Evolutionary conservation across 106 monocot species (phyloP).

Genomic region (Dioscorea dumetorum): DNA sequence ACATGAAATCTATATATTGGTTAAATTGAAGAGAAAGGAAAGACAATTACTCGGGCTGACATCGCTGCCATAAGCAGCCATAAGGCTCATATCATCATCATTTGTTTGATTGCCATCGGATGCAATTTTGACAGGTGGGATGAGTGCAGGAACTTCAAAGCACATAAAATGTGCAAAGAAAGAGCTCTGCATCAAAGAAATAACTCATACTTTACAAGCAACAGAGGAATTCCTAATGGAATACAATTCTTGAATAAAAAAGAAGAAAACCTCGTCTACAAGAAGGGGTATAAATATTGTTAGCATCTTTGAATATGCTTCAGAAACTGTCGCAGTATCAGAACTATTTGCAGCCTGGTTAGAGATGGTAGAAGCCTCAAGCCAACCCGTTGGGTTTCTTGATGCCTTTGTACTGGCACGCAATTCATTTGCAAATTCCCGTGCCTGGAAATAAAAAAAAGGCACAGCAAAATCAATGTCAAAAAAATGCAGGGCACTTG

Average conservation of each 20-base stretch:
- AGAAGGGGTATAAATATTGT: slow-evolving; percentile 99
- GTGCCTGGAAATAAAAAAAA: slow-evolving; percentile 46
- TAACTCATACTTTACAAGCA: not conserved
- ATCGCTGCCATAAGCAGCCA: slow-evolving; percentile 93
- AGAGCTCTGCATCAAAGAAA: slow-evolving; percentile 60
- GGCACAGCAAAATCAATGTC: too few species aligned
- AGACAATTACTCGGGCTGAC: slow-evolving; percentile 38
- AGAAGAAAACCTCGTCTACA: slow-evolving; percentile 81
- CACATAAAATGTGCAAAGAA: slow-evolving; percentile 99
- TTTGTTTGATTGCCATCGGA: slow-evolving; percentile 30
- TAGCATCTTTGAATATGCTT: slow-evolving; percentile 99
- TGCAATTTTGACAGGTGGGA: slow-evolving; percentile 37
- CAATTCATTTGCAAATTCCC: slow-evolving; percentile 99
- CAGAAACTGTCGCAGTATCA: slow-evolving; percentile 90
- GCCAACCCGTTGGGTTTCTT: slow-evolving; percentile 91
- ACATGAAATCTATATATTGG: too few species aligned
- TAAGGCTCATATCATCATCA: slow-evolving; percentile 68
- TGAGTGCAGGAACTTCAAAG: slow-evolving; percentile 96
- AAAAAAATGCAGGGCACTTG: too few species aligned
- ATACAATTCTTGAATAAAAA: slow-evolving; percentile 4
- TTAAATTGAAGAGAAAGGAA: slow-evolving; percentile 1
- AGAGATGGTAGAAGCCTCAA: slow-evolving; percentile 70
- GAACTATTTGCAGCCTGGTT: slow-evolving; percentile 47
- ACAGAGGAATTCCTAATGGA: not conserved
- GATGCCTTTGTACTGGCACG: slow-evolving; percentile 96